Evolutionary conservation across 2,329 filamentous ascomycete species (phyloP).

Genomic region (Acrodontium crateriforme): DNA sequence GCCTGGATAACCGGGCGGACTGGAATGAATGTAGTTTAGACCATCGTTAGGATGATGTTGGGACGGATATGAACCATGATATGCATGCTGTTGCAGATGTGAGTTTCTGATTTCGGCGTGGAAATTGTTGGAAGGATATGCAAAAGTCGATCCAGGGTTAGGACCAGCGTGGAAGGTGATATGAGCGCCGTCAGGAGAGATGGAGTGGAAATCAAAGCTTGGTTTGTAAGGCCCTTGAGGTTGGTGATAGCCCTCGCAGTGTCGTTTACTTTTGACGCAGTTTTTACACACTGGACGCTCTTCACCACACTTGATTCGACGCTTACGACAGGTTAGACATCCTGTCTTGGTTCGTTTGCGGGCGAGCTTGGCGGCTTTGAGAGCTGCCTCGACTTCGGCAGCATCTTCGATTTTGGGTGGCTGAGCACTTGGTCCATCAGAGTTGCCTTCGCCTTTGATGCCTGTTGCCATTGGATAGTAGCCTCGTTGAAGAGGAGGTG

Average conservation of each 20-base stretch:
- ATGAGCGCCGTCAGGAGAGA: conserved; percentile 28
- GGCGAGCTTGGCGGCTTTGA: conserved; percentile 17
- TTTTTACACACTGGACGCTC: conserved; percentile 70
- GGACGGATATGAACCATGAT: no score
- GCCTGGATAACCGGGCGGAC: no score
- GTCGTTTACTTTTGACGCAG: conserved; percentile 72
- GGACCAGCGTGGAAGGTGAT: conserved; percentile 23
- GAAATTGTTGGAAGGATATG: no score
- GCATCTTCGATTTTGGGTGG: no score
- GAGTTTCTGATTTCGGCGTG: no score
- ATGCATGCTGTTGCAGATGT: no score
- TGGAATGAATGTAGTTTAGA: no score
- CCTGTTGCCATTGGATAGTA: no score
- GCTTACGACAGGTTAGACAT: conserved; percentile 82
- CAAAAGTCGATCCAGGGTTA: conserved; percentile 4
- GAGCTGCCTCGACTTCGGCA: conserved; percentile 11
- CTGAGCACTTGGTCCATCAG: no score
- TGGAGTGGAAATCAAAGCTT: conserved; percentile 42
- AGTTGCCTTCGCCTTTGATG: no score
- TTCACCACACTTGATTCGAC: conserved; percentile 95
- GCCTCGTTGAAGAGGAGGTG: no score
- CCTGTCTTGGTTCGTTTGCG: conserved; percentile 76
- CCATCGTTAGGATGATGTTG: no score
- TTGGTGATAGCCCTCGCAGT: conserved; percentile 74
- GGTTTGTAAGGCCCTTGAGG: conserved; percentile 69